Evolutionary conservation across 768 basidiomycete species (phyloP), one percentile per base, ranked within the genome.

Genomic region (Agrocybe chaxingu): DNA sequence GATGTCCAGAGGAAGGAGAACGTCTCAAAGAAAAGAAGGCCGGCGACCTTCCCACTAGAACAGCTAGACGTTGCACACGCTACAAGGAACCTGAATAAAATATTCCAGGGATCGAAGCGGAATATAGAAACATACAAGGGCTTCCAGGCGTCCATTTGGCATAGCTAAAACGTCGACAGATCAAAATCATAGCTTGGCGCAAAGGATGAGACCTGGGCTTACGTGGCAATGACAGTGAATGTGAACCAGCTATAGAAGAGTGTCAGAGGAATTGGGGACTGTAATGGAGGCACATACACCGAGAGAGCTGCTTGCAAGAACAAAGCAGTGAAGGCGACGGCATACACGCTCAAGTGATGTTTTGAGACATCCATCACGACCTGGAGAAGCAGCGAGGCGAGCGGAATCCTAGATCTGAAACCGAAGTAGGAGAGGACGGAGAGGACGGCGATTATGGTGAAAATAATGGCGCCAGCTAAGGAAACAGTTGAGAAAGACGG

Each of bases 1-100:
- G 86, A 89, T 12, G 83, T 85, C 92, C 90, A 93, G 16, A 91
- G 72, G 71, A 84, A 93, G n/a, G 85, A 85, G 65, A 92, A 92
- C 0, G 84, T 82, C 53, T 81, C 80, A 59, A 79, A 93, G 66
- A 92, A 82, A 47, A 91, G 76, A 9, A 92, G 70, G 2, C 92
- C 90, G 0, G 87, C 79, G 39, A 92, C 89, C 62, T 82, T 92
- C 10, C 77, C 77, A 8, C 80, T 81, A 1, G 89, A 90, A 62
- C 89, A 92, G 37, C 64, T 58, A 2, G 66, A 63, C 4, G 71
- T 62, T 8, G 55, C 68, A 60, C 84, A 86, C 12, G 76, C 81
- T 84, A 49, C 33, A 12, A 52, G 38, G 42, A 51, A 38, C 51
- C 34, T 54, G 35, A 48, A 40, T 2, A 8, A 37, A 8, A 35